Base-by-base conservation (phyloP, 139 green algal genomes). In the Klebsormidium nitens region DNA sequence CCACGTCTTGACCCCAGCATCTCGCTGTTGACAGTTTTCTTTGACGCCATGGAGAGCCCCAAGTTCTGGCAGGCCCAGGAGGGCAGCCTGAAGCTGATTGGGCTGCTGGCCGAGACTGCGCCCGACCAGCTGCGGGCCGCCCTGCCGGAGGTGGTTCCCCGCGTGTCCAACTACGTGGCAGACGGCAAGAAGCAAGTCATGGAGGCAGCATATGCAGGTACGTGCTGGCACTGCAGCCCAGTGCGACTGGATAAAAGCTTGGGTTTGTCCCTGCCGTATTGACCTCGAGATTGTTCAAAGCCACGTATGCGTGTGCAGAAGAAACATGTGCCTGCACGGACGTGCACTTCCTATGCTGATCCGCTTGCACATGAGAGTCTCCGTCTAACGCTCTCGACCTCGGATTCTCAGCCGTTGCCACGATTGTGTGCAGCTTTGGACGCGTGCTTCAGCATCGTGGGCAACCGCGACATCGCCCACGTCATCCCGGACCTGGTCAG, bases 381-480 rank as follows among this genome's bases (percentile, higher is more conserved):
- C 52, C 29, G 52, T 34, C 5, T 61, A 17, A 8, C 6, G n/a
- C 6, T 36, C 8, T 6, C 29, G n/a, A 61, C 29, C n/a, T 31
- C 8, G 23, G 52, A 61, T 61, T 36, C 52, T 11, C 26, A 61
- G 52, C 52, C 8, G 46, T 36, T 2, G 26, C 26, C 36, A 36
- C 74, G 28, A 38, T n/a, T n/a, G n/a, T n/a, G n/a, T n/a, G n/a
- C n/a, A n/a, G n/a, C n/a, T n/a, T n/a, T 49, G 55, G 32, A 73
- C 19, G 36, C 64, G 36, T 62, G 37, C 38, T 37, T 71, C 2
- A 66, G 47, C 32, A 79, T 75, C 55, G 39, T 75, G 5, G 64
- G 62, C 57, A 84, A 84, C 74, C 29, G 56, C 31, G 78, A 84
- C 40, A 67, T 84, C 14, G 75, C 82, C 47, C 59, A 58, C 19